These are phyloP conservation scores for Fagopyrum tataricum DNA, from an alignment of 148 eudicot species.

Conservation along the genomic window DNA sequence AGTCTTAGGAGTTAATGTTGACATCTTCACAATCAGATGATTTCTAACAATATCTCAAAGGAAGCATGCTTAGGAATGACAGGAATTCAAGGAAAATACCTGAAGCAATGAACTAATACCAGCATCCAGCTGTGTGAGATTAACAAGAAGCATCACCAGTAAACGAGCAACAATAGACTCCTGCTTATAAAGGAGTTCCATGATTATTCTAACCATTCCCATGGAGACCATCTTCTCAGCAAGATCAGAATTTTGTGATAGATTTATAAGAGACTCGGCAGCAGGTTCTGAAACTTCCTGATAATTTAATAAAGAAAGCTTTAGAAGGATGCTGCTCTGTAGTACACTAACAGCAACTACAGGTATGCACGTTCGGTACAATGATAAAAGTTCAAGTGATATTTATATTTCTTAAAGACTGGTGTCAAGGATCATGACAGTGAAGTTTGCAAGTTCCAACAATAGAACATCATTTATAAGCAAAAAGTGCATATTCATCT, in stretches of 20 bases:
- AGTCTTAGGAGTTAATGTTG: not conserved
- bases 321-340: not conserved
- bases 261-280: conserved; percentile 78
- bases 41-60: not conserved
- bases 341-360: not conserved
- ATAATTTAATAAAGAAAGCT: not conserved
- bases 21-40: not conserved
- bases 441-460: not conserved
- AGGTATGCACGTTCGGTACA: not conserved
- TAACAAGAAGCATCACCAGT: conserved; percentile 85
- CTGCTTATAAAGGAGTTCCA: conserved; percentile 71
- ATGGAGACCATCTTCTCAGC: conserved; percentile 71
- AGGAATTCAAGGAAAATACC: conserved; percentile 37
- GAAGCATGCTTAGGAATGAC: not conserved
- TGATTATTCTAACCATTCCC: conserved; percentile 44
- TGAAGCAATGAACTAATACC: conserved; percentile 89
- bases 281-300: conserved; percentile 95
- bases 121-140: conserved; percentile 88
- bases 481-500: not conserved
- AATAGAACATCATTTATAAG: not conserved
- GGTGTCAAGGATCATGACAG: not conserved
- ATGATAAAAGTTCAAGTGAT: not conserved
- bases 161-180: conserved; percentile 42
- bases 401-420: not conserved
- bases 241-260: conserved; percentile 64